Percentiles rank a stretch among this genome's conserved stretches.
phyloP scores from a whole-genome alignment of 352 stramenopile genomes.

The Phytophthora sojae region DNA sequence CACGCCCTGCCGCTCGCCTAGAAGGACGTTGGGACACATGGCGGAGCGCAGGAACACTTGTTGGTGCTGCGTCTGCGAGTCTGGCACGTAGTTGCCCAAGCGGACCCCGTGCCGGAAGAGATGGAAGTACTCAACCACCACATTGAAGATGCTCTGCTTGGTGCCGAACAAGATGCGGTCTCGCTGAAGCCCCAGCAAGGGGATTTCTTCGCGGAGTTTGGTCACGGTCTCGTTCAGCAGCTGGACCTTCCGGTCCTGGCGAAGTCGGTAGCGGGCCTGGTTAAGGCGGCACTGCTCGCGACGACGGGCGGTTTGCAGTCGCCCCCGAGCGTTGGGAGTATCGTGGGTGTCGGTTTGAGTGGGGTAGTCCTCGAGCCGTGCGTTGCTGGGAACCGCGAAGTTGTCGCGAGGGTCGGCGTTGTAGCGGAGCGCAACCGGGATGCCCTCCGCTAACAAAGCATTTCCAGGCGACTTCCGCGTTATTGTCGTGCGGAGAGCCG shows the following conservation, averaged over 20 bases:
- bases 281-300: slow-evolving; percentile 25
- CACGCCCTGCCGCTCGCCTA: slow-evolving; percentile 18
- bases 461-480: background rate
- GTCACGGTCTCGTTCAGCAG: slow-evolving; percentile 11
- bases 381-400: background rate
- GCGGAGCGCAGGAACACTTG: slow-evolving; percentile 26
- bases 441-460: background rate
- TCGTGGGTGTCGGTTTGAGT: background rate
- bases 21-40: slow-evolving; percentile 20
- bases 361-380: background rate
- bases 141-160: slow-evolving; percentile 20
- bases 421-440: background rate
- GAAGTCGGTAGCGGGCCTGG: slow-evolving; percentile 18
- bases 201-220: slow-evolving; percentile 10
- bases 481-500: background rate
- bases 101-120: slow-evolving; percentile 18
- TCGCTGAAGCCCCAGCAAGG: slow-evolving; percentile 19
- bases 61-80: slow-evolving; percentile 5
- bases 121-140: slow-evolving; percentile 24
- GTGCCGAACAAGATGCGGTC: slow-evolving; percentile 4
- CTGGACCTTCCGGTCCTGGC: slow-evolving; percentile 6
- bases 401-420: background rate
- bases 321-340: background rate
- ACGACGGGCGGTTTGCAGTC: slow-evolving; percentile 12
- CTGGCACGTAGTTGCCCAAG: background rate